Evolutionary conservation across 208 protist species (phyloP).

Genomic region (Acanthamoeba healyi): DNA sequence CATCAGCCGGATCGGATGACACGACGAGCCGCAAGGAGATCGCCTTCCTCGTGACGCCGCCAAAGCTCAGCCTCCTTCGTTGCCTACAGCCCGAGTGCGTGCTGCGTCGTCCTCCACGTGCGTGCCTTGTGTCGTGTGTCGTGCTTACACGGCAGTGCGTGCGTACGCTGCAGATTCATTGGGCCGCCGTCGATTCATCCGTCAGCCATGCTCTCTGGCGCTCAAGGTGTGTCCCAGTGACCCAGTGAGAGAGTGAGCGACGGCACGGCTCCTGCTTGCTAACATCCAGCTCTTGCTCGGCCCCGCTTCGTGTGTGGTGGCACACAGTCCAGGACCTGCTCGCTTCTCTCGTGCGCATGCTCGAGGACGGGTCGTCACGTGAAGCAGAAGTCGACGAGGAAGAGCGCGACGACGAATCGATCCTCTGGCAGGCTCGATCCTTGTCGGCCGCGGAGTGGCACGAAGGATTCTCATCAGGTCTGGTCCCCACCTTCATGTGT

Average conservation of each 20-base stretch:
- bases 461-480: not conserved
- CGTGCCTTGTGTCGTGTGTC: not conserved
- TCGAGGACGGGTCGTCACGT: too few relatives aligned
- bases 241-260: too few relatives aligned
- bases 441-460: not conserved
- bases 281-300: too few relatives aligned
- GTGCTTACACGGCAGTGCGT: not conserved
- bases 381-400: not conserved
- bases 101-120: too few relatives aligned
- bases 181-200: not conserved
- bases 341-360: too few relatives aligned
- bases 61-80: not conserved
- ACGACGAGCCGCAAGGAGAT: not conserved
- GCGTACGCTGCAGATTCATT: not conserved
- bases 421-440: not conserved
- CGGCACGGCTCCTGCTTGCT: too few relatives aligned
- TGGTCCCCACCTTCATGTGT: not conserved
- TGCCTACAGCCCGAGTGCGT: not conserved
- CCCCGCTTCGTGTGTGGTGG: too few relatives aligned
- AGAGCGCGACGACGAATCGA: not conserved
- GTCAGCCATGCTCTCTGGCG: not conserved
- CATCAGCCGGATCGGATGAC: too few relatives aligned
- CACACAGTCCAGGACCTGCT: too few relatives aligned
- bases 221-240: not conserved
- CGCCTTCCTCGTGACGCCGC: not conserved